These are phyloP conservation scores for Platismatia glauca DNA, from an alignment of 495 filamentous ascomycete species.

Conservation along the genomic window DNA sequence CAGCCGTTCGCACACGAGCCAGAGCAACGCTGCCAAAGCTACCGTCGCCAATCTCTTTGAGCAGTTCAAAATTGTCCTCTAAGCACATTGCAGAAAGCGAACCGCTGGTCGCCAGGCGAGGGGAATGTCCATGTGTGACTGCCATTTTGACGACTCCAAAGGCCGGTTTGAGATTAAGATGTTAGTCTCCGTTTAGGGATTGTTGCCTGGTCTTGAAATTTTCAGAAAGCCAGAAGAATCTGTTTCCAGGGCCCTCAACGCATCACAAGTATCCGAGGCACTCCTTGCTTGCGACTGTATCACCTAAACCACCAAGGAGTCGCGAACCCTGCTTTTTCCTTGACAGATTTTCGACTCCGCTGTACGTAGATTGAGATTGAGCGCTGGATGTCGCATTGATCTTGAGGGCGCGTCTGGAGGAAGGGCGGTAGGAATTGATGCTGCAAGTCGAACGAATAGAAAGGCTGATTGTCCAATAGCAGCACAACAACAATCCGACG, in stretches of 20 bases:
- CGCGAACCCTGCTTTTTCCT: not conserved
- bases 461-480: not conserved
- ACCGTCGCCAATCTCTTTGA: slow-evolving; percentile 98
- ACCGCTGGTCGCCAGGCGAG: slow-evolving; percentile 43
- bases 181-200: not conserved
- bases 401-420: not conserved
- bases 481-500: not conserved
- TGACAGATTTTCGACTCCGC: too few relatives aligned
- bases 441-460: not conserved
- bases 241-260: not conserved
- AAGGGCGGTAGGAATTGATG: not conserved
- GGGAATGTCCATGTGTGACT: slow-evolving; percentile 54
- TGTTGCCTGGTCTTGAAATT: not conserved
- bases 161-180: not conserved
- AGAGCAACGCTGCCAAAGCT: slow-evolving; percentile 96
- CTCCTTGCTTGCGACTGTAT: slow-evolving; percentile 1
- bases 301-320: not conserved
- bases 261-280: not conserved
- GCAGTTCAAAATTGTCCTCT: slow-evolving; percentile 86
- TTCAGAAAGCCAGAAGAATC: not conserved
- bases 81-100: slow-evolving; percentile 47
- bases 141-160: slow-evolving; percentile 46
- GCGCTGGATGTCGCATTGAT: not conserved
- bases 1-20: slow-evolving; percentile 81
- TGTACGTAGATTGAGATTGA: not conserved